Conservation (phyloP, 108 stramenopile genomes). For the Cyclotella cryptica region DNA sequence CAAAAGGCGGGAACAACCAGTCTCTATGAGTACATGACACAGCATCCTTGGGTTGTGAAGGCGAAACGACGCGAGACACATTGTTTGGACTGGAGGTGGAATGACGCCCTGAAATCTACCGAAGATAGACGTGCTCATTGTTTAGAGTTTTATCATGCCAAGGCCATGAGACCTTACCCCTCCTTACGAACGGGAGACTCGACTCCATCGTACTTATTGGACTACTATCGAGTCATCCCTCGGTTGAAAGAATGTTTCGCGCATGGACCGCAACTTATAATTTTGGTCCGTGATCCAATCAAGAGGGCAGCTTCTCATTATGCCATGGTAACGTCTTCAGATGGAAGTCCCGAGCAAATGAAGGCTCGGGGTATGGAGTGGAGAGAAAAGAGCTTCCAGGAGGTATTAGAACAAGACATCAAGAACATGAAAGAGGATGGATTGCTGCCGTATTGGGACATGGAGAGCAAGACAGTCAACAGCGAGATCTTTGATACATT, state of each 20-base stretch:
- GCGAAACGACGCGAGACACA: conserved; percentile 95
- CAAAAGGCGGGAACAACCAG: conserved; percentile 97
- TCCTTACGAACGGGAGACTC: conserved; percentile 93
- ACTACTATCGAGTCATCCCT: conserved; percentile 91
- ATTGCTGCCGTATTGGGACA: conserved; percentile 83
- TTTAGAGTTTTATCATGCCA: conserved; percentile 81
- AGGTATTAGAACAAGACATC: conserved; percentile 87
- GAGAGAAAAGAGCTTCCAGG: conserved; percentile 79
- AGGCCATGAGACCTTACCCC: conserved; percentile 71
- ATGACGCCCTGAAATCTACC: conserved; percentile 50
- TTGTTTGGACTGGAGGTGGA: conserved; percentile 97
- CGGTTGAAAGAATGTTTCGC: conserved; percentile 74
- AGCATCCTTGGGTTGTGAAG: conserved; percentile 88
- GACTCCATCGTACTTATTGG: conserved; percentile 93
- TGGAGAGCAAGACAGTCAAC: conserved; percentile 61
- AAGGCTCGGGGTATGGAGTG: conserved; percentile 81
- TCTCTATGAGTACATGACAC: conserved; percentile 92
- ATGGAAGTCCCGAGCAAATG: conserved; percentile 87
- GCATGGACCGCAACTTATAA: conserved; percentile 79
- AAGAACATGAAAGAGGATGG: conserved; percentile 69
- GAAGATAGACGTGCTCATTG: conserved; percentile 62
- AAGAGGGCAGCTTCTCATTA: conserved; percentile 91
- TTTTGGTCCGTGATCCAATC: conserved; percentile 95
- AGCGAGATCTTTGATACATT: conserved; percentile 57
- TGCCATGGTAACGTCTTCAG: conserved; percentile 90